phyloP scores from a whole-genome alignment of 2,329 filamentous ascomycete species.

The Furcasterigmium sp. region DNA sequence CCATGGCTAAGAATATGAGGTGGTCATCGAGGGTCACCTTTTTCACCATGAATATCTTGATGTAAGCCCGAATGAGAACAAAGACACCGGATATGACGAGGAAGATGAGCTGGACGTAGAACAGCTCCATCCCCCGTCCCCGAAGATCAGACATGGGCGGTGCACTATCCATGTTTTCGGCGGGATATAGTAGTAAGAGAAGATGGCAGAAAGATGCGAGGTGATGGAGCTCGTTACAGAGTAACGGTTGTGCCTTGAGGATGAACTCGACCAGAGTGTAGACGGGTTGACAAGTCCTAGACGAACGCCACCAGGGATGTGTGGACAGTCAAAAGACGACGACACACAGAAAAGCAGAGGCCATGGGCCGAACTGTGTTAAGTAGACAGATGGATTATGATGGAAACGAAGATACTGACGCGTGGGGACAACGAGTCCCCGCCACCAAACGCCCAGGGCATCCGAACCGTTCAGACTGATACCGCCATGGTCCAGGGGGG shows the following conservation, averaged over 20 bases:
- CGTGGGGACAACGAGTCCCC: no score
- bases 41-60: constrained; percentile 35
- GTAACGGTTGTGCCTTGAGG: no score
- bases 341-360: not conserved
- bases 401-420: not conserved
- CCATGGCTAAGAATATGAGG: constrained; percentile 39
- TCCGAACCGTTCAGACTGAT: not conserved
- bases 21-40: constrained; percentile 40
- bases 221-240: no score
- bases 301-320: not conserved
- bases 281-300: no score
- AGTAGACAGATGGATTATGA: not conserved
- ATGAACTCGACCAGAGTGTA: no score
- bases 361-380: constrained; percentile 1
- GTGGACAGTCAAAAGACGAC: not conserved
- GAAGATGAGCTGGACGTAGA: constrained; percentile 19
- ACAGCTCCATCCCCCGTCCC: constrained; percentile 11
- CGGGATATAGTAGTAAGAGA: not conserved
- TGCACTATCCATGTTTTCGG: not conserved
- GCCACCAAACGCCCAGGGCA: not conserved
- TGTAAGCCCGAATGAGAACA: constrained; percentile 36
- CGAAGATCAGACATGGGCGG: not conserved
- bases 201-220: no score
- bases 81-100: constrained; percentile 28
- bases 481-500: no score